phyloP scores from a whole-genome alignment of 2,329 filamentous ascomycete species.

The Teratosphaeria epicoccoides region DNA sequence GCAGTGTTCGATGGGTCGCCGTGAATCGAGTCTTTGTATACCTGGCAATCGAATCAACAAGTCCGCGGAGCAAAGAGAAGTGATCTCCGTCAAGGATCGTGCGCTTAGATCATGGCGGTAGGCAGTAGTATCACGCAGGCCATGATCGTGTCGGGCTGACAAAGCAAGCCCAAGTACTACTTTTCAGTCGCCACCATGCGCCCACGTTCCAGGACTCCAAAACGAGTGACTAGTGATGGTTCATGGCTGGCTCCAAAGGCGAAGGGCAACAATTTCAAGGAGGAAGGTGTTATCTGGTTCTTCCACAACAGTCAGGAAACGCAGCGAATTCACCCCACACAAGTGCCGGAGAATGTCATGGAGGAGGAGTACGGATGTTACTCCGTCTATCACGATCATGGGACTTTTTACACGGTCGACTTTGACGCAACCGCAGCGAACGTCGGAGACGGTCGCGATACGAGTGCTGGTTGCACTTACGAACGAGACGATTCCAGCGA shows the following conservation, averaged over 20 bases:
- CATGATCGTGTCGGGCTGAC: background rate
- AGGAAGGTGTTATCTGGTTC: background rate
- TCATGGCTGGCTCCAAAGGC: constrained; percentile 5
- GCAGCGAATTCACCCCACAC: background rate
- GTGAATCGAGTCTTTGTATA: no score
- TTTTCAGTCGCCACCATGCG: constrained; percentile 2
- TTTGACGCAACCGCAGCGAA: constrained; percentile 6
- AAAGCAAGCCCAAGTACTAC: constrained; percentile 3
- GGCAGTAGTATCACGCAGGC: background rate
- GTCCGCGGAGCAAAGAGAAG: no score
- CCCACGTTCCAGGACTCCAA: background rate
- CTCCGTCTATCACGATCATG: constrained; percentile 10
- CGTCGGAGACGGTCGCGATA: constrained; percentile 9
- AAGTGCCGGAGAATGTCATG: background rate
- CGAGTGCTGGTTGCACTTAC: background rate
- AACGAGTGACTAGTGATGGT: background rate
- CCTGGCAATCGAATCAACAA: no score
- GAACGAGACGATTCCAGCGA: background rate
- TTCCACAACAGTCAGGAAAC: background rate
- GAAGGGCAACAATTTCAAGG: background rate
- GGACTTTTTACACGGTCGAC: constrained; percentile 5
- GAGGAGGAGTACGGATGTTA: background rate
- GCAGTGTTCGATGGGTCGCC: no score
- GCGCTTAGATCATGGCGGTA: background rate
- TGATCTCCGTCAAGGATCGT: no score